Evolutionary conservation across 164 flowering plant genomes (phyloP).

Genomic region (Echeveria elegans): DNA sequence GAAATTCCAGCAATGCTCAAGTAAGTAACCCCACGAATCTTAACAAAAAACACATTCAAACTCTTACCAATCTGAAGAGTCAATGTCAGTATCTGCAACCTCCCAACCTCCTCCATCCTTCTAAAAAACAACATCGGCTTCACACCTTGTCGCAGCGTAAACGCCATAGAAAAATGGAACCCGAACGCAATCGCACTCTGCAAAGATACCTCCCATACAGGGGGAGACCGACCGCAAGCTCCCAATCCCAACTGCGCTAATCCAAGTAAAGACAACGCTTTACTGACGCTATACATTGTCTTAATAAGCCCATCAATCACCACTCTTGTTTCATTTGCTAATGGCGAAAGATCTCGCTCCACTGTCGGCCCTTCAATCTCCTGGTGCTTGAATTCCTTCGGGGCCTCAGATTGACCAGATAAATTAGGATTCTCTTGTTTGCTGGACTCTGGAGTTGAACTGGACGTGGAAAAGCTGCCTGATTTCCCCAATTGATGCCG

Average conservation of each 20-base stretch:
- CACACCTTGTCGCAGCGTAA: conserved; percentile 48
- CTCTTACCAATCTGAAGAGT: conserved; percentile 67
- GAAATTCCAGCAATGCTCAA: conserved; percentile 43
- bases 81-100: conserved; percentile 79
- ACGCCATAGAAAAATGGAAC: conserved; percentile 70
- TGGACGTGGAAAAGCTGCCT: conserved; percentile 15
- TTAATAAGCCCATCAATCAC: conserved; percentile 51
- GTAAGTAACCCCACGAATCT: conserved; percentile 43
- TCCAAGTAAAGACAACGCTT: conserved; percentile 49
- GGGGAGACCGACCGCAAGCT: conserved; percentile 52
- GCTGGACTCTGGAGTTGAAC: conserved; percentile 6
- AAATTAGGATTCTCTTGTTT: conserved; percentile 4
- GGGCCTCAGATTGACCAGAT: not conserved
- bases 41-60: conserved; percentile 47
- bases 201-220: conserved; percentile 34
- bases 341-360: conserved; percentile 45
- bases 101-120: conserved; percentile 86
- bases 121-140: conserved; percentile 72
- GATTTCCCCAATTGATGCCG: not conserved
- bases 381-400: conserved; percentile 43
- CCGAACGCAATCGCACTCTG: conserved; percentile 65
- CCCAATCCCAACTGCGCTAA: conserved; percentile 66
- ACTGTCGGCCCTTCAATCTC: conserved; percentile 70
- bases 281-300: conserved; percentile 60
- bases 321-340: conserved; percentile 56